Base-by-base conservation (phyloP, 1,284 basidiomycete species). In the Leccinum idahoense region DNA sequence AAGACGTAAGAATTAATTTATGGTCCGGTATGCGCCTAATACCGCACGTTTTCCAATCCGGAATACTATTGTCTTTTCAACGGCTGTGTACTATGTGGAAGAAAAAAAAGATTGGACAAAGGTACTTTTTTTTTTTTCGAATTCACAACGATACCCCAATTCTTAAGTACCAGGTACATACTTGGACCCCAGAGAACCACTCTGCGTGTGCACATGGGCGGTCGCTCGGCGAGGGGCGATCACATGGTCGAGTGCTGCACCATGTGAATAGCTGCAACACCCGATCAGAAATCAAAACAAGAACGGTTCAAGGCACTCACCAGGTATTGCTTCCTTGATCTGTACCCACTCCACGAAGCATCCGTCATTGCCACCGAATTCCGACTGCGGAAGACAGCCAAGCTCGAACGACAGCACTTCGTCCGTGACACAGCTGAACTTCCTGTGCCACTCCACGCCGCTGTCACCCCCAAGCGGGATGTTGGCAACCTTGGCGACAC, bases 381-480 rank as follows among this genome's bases (percentile, higher is more conserved):
- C 65, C 11, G 35, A 57, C 32, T 2, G 26, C 2, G 65, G 58
- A 54, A 64, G 61, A 15, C 65, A 66, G 14, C 65, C 23, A 15
- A 66, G 60, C 46, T 66, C 65, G 53, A 66, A 66, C 3, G 65
- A 66, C 10, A 66, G 60, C 1, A 66, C 65, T 5, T 68, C 67
- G 4, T 66, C 65, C 32, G 11, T 60, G 4, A 23, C 56, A 41
- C 65, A 66, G 53, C 20, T 63, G 14, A 68, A 59, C 35, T 63
- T 51, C 26, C 65, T 68, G 57, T 66, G 66, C 67, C 65, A 66
- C 1, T 59, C 46, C 26, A 54, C 60, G 5, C 14, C 1, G 11
- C 56, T 64, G 14, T 23, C 32, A 18, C 44, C 58, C 1, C 65
- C 64, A 26, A 66, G 53, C 3, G 39, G 15, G 14, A 66, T 60